These are phyloP conservation scores for Cenchrus americanus DNA, from an alignment of 176 grass and related monocot species.

Conservation along the genomic window DNA sequence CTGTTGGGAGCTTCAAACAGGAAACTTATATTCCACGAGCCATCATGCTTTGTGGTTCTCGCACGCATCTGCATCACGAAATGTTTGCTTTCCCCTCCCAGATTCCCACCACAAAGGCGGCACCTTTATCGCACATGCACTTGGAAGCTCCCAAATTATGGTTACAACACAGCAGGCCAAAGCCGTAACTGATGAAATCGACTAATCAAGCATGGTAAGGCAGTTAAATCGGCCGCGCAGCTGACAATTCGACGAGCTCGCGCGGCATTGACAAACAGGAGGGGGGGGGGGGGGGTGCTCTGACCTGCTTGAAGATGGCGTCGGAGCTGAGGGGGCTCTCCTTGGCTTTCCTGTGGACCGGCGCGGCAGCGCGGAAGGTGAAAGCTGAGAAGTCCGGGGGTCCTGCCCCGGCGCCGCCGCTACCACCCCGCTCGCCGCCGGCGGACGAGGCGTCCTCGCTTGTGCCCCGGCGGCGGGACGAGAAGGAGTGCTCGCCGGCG, in stretches of 20 bases:
- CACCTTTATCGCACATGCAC: slow-evolving; percentile 28
- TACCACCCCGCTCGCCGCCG: background rate
- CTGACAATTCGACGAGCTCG: slow-evolving; percentile 14
- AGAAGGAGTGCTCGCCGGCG: slow-evolving; percentile 38
- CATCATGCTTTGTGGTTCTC: background rate
- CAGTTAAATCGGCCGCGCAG: background rate
- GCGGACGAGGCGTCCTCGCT: slow-evolving; percentile 17
- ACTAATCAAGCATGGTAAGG: background rate
- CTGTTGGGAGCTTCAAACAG: background rate
- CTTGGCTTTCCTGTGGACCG: slow-evolving; percentile 66
- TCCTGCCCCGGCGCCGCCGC: background rate
- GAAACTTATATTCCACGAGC: background rate
- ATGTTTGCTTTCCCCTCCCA: background rate
- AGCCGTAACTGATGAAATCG: background rate
- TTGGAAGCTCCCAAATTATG: background rate
- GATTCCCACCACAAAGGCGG: slow-evolving; percentile 16
- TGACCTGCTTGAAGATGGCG: slow-evolving; percentile 92
- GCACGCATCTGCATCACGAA: background rate
- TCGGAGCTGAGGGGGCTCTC: slow-evolving; percentile 86
- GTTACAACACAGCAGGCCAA: background rate
- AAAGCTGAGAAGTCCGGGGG: slow-evolving; percentile 45
- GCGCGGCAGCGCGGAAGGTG: slow-evolving; percentile 69
- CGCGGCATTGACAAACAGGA: background rate
- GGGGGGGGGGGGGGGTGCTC: background rate
- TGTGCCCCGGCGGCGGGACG: slow-evolving; percentile 36